Evolutionary conservation across 2,329 filamentous ascomycete species (phyloP).

Genomic region (Ophiostoma perfectum): DNA sequence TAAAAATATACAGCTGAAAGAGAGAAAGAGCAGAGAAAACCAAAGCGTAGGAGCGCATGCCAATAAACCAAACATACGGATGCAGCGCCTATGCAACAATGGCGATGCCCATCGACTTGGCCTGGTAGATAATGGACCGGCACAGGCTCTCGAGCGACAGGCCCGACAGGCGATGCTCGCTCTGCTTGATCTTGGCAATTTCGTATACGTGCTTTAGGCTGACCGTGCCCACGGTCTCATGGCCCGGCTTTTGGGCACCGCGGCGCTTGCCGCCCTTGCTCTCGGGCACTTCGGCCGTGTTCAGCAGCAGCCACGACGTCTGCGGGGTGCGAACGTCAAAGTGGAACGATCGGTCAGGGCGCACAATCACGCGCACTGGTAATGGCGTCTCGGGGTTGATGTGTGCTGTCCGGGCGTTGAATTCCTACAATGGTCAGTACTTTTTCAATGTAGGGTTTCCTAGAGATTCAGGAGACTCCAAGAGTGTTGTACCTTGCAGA

Average conservation of each 20-base stretch:
- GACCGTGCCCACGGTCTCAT: slow-evolving; percentile 75
- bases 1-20: slow-evolving; percentile 6
- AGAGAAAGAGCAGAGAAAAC: not conserved
- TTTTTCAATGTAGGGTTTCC: no score
- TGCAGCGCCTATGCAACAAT: slow-evolving; percentile 52
- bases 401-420: slow-evolving; percentile 89
- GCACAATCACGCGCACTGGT: slow-evolving; percentile 84
- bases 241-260: slow-evolving; percentile 68
- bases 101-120: slow-evolving; percentile 67
- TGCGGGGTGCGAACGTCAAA: slow-evolving; percentile 92
- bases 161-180: slow-evolving; percentile 67
- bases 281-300: slow-evolving; percentile 68
- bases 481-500: slow-evolving; percentile 71
- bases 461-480: no score
- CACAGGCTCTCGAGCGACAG: slow-evolving; percentile 65
- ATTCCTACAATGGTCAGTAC: slow-evolving; percentile 60
- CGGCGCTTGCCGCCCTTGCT: slow-evolving; percentile 71
- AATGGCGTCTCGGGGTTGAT: slow-evolving; percentile 78
- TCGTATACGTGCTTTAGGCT: slow-evolving; percentile 95
- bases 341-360: slow-evolving; percentile 84
- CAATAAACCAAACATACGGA: not conserved
- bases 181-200: slow-evolving; percentile 93
- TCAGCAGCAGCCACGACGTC: slow-evolving; percentile 84
- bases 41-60: not conserved
- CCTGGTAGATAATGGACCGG: slow-evolving; percentile 67